phyloP scores from a whole-genome alignment of 345 rosid species.

The Noccaea caerulescens region DNA sequence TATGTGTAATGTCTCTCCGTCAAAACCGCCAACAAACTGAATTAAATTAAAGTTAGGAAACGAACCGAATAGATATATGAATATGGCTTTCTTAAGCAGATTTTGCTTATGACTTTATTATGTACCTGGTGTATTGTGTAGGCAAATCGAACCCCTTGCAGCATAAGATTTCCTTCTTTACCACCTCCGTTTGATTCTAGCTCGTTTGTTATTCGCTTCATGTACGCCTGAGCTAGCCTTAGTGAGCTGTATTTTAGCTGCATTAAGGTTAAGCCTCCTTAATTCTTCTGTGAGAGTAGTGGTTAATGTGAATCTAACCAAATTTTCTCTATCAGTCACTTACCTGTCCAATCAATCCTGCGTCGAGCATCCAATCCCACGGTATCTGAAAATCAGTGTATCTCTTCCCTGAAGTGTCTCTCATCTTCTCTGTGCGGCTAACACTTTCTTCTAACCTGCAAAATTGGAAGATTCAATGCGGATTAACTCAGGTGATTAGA shows the following conservation, averaged over 20 bases:
- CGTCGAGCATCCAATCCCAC: constrained; percentile 89
- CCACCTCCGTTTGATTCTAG: constrained; percentile 43
- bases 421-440: constrained; percentile 57
- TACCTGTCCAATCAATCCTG: constrained; percentile 88
- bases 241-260: constrained; percentile 81
- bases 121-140: constrained; percentile 85
- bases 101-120: not conserved
- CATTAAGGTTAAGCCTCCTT: constrained; percentile 21
- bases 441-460: constrained; percentile 83
- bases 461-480: constrained; percentile 31
- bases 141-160: constrained; percentile 84
- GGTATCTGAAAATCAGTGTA: constrained; percentile 88
- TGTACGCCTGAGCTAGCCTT: constrained; percentile 66
- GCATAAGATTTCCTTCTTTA: constrained; percentile 56
- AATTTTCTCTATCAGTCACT: constrained; percentile 33
- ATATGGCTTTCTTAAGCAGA: not conserved
- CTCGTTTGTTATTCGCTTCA: constrained; percentile 67
- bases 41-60: constrained; percentile 29
- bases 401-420: constrained; percentile 68
- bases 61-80: not conserved
- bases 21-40: constrained; percentile 96
- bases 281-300: not conserved
- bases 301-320: not conserved
- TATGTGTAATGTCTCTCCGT: constrained; percentile 56
- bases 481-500: constrained; percentile 31